These are phyloP conservation scores for Populus hybrid DNA, from an alignment of 441 rosid genomes.

Conservation along the genomic window DNA sequence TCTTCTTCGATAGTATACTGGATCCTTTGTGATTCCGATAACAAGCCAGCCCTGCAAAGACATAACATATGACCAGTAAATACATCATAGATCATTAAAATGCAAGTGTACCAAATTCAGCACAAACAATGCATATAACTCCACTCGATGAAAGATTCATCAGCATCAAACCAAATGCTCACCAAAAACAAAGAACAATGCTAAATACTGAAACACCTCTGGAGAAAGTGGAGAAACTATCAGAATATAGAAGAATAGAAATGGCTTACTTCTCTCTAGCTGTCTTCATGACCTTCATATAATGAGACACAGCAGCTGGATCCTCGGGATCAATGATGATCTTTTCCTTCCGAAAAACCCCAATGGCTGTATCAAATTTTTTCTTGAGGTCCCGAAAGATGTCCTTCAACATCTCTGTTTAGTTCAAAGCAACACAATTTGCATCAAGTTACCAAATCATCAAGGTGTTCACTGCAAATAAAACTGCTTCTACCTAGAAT, in stretches of 20 bases:
- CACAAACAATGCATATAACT: background rate
- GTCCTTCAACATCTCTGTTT: conserved; percentile 82
- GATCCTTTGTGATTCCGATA: no score
- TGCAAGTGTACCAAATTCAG: background rate
- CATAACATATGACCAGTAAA: conserved; percentile 14
- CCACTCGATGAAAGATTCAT: background rate
- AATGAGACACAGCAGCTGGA: conserved; percentile 82
- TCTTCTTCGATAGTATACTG: no score
- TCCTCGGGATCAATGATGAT: conserved; percentile 89
- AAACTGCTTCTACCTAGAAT: background rate
- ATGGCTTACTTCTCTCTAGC: conserved; percentile 74
- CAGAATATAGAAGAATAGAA: background rate
- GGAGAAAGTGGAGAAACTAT: background rate
- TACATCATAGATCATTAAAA: conserved; percentile 13
- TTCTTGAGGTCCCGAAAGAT: conserved; percentile 80
- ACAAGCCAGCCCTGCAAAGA: no score
- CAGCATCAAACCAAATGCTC: background rate
- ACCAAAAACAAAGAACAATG: background rate
- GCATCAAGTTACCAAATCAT: conserved; percentile 20
- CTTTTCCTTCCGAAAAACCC: conserved; percentile 73
- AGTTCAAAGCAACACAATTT: conserved; percentile 13
- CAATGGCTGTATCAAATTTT: conserved; percentile 80
- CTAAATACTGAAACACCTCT: background rate
- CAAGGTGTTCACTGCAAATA: background rate
- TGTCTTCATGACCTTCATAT: conserved; percentile 86